phyloP scores from a whole-genome alignment of 2,329 filamentous ascomycete genomes.

The Coniochaeta prunicola region DNA sequence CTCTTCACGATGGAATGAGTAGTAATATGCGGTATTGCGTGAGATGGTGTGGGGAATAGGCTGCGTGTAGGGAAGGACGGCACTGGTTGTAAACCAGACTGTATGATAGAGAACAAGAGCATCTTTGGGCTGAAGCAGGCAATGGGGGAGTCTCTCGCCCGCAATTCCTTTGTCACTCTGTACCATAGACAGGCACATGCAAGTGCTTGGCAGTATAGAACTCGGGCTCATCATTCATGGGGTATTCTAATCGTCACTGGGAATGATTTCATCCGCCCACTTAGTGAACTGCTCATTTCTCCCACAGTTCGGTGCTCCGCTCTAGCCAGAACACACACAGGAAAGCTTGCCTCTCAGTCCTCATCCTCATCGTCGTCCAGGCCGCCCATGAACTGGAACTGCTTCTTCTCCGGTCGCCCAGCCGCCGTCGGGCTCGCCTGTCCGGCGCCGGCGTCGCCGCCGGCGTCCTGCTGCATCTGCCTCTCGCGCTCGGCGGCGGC shows the following conservation, averaged over 20 bases:
- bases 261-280: no score
- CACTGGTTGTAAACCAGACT: not conserved
- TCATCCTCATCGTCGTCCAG: constrained; percentile 39
- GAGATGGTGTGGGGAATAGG: not conserved
- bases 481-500: constrained; percentile 36
- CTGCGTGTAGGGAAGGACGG: not conserved
- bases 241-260: not conserved
- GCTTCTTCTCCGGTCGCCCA: constrained; percentile 33
- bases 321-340: not conserved
- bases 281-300: not conserved
- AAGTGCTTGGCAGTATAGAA: not conserved
- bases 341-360: constrained; percentile 32
- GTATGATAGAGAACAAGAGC: not conserved
- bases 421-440: constrained; percentile 3
- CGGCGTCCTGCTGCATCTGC: constrained; percentile 8
- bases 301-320: not conserved
- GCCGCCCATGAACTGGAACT: constrained; percentile 47
- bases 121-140: not conserved
- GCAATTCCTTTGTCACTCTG: not conserved
- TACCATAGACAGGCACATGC: not conserved
- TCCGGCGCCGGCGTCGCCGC: constrained; percentile 25
- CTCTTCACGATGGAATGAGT: not conserved
- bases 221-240: not conserved
- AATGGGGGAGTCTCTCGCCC: not conserved
- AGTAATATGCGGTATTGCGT: not conserved